phyloP scores from a whole-genome alignment of 768 basidiomycete species.

The Leucocoprinus sp. region DNA sequence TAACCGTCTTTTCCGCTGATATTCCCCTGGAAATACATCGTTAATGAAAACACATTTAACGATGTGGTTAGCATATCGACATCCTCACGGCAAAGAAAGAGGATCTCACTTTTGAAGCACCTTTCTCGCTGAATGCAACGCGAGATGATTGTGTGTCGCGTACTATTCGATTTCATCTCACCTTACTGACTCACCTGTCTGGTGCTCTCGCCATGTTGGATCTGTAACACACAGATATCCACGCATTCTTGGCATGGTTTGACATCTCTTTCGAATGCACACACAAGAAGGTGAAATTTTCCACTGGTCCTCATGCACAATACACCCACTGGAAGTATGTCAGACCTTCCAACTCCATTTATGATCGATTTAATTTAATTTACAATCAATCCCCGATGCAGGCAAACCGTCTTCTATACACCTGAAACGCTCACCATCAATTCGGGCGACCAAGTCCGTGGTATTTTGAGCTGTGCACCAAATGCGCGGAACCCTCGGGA shows the following conservation, averaged over 20 bases:
- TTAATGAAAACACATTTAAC: neutral
- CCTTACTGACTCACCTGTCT: neutral
- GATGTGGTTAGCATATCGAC: constrained; percentile 64
- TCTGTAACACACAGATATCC: constrained; percentile 53
- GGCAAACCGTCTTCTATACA: constrained; percentile 98
- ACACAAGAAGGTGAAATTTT: constrained; percentile 93
- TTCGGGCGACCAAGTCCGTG: constrained; percentile 65
- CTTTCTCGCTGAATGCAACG: constrained; percentile 74
- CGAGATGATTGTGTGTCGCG: constrained; percentile 81
- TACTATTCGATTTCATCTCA: neutral
- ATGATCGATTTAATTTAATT: neutral
- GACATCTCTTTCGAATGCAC: constrained; percentile 93
- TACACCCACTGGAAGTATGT: constrained; percentile 96
- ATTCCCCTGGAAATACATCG: neutral
- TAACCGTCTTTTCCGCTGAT: constrained; percentile 20
- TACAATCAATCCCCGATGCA: constrained; percentile 19
- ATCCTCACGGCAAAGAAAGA: constrained; percentile 90
- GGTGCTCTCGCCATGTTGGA: neutral
- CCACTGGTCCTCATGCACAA: constrained; percentile 95
- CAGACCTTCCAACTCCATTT: neutral
- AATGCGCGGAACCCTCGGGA: constrained; percentile 93
- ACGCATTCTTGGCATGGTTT: constrained; percentile 99
- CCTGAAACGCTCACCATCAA: constrained; percentile 63
- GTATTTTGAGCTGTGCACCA: constrained; percentile 71
- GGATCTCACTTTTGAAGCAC: constrained; percentile 78